A percentile compares a stretch with the other conserved stretches of the same genome.
phyloP scores from a whole-genome alignment of 768 basidiomycete genomes.

The Jaapia argillacea region DNA sequence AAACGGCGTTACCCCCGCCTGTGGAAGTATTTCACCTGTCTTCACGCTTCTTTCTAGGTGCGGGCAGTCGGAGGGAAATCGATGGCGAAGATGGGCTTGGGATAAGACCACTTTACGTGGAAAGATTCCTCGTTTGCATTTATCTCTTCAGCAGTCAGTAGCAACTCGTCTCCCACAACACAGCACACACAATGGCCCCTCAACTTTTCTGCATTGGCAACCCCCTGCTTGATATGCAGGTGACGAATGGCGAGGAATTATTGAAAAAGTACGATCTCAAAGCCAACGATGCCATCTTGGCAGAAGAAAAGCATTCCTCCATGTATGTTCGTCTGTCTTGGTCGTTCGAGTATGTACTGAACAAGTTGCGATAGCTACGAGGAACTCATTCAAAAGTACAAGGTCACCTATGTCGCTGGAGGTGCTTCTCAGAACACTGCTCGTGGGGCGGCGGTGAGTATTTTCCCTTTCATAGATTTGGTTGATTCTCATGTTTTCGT shows the following conservation, averaged over 20 bases:
- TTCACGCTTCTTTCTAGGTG: too few relatives aligned
- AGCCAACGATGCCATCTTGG: slow-evolving; percentile 93
- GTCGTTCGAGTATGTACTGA: background rate
- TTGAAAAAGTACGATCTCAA: slow-evolving; percentile 86
- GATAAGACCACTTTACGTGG: too few relatives aligned
- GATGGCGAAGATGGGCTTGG: too few relatives aligned
- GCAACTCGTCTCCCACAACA: too few relatives aligned
- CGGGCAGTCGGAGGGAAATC: too few relatives aligned
- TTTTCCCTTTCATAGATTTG: slow-evolving; percentile 4
- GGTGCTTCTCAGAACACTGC: slow-evolving; percentile 97
- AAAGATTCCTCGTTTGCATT: slow-evolving; percentile 7
- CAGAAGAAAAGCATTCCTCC: slow-evolving; percentile 77
- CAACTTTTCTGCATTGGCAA: slow-evolving; percentile 88
- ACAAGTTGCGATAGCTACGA: slow-evolving; percentile 55
- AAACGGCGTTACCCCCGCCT: too few relatives aligned
- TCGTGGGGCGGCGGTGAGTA: slow-evolving; percentile 85
- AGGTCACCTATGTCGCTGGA: slow-evolving; percentile 89
- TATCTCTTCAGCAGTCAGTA: too few relatives aligned
- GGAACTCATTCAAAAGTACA: slow-evolving; percentile 66
- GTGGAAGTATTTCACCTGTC: too few relatives aligned
- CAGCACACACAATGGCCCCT: slow-evolving; percentile 41
- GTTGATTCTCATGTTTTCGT: background rate
- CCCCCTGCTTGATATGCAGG: slow-evolving; percentile 95
- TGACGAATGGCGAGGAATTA: slow-evolving; percentile 73
- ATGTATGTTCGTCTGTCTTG: slow-evolving; percentile 45